phyloP scores from a whole-genome alignment of 148 eudicot genomes.

The Hydrangea macrophylla region DNA sequence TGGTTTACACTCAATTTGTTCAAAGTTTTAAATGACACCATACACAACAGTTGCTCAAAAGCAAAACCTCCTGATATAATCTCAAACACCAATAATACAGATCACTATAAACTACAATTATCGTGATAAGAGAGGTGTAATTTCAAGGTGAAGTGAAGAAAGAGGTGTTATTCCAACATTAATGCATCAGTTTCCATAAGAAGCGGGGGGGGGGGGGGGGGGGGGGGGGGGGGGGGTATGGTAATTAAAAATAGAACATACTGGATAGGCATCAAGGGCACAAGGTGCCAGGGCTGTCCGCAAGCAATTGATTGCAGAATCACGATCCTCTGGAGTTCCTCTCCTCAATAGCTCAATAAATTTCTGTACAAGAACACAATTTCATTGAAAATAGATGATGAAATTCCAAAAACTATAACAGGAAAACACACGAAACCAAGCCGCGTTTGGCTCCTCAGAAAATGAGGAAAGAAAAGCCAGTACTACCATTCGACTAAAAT shows the following conservation, averaged over 20 bases:
- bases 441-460: not conserved
- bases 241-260: constrained; percentile 19
- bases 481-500: not conserved
- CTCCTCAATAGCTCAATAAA: constrained; percentile 89
- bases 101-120: not conserved
- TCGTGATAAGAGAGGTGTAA: not conserved
- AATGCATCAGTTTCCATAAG: not conserved
- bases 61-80: not conserved
- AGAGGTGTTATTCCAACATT: not conserved
- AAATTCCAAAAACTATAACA: not conserved
- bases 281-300: constrained; percentile 84
- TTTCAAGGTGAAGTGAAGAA: too few relatives aligned
- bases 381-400: constrained; percentile 1
- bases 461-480: not conserved
- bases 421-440: not conserved
- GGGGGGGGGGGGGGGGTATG: not conserved
- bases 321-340: constrained; percentile 70
- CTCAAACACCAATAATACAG: too few relatives aligned
- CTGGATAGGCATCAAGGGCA: constrained; percentile 94
- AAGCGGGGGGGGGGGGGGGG: not conserved
- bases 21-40: not conserved
- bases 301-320: constrained; percentile 66
- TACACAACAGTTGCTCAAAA: not conserved
- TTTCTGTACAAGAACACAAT: constrained; percentile 41
- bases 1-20: not conserved